These are phyloP conservation scores for Fusarium avenaceum DNA, from an alignment of 2,329 filamentous ascomycete genomes.

Conservation along the genomic window DNA sequence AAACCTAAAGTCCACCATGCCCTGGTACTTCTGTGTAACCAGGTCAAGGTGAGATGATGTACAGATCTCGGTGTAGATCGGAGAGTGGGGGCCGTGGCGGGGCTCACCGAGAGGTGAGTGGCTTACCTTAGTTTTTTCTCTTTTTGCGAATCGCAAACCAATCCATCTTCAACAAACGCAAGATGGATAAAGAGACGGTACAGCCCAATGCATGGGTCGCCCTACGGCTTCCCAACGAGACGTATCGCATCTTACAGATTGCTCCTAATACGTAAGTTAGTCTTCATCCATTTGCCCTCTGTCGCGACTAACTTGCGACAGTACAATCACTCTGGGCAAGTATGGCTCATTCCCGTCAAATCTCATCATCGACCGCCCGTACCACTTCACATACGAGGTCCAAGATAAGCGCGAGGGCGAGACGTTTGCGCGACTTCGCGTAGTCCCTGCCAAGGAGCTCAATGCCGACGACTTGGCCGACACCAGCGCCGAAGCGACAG, in stretches of 20 bases:
- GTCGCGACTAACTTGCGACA: slow-evolving; percentile 58
- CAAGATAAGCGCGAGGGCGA: slow-evolving; percentile 77
- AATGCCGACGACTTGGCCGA: slow-evolving; percentile 80
- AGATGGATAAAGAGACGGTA: slow-evolving; percentile 53
- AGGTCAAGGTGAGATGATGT: neutral
- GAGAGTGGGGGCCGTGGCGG: slow-evolving; percentile 40
- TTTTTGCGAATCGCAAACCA: slow-evolving; percentile 27
- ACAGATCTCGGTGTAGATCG: slow-evolving; percentile 35
- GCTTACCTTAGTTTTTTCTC: slow-evolving; percentile 47
- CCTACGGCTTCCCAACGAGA: slow-evolving; percentile 71
- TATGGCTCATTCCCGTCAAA: slow-evolving; percentile 93
- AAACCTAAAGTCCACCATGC: too few relatives aligned
- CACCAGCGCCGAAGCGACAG: slow-evolving; percentile 56
- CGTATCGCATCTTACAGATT: slow-evolving; percentile 69
- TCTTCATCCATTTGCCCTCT: slow-evolving; percentile 5
- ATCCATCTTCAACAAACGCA: slow-evolving; percentile 27
- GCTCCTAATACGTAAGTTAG: slow-evolving; percentile 69
- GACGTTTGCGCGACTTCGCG: slow-evolving; percentile 76
- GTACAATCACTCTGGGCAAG: slow-evolving; percentile 90
- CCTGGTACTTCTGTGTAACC: neutral
- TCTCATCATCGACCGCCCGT: slow-evolving; percentile 89
- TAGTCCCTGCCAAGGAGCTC: slow-evolving; percentile 84
- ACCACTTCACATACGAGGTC: slow-evolving; percentile 91
- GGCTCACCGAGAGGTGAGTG: slow-evolving; percentile 52
- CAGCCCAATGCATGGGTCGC: slow-evolving; percentile 72